These are phyloP conservation scores for Dionaea muscipula DNA, from an alignment of 179 eudicot genomes.

Conservation along the genomic window DNA sequence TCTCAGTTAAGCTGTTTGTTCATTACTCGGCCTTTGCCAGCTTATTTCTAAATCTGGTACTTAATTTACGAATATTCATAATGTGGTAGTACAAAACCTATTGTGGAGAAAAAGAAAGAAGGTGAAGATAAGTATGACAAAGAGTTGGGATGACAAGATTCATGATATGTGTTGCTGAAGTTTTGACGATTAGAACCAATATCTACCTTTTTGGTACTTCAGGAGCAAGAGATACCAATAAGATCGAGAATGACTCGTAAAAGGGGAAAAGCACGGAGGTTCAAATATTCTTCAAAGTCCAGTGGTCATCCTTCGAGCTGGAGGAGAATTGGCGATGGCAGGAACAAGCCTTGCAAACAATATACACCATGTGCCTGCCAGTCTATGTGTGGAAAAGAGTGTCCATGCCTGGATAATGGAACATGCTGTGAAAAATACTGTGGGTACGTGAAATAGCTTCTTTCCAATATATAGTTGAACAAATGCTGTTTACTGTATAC, in stretches of 20 bases:
- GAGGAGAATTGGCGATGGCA: constrained; percentile 69
- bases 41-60: no score
- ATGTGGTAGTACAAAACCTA: no score
- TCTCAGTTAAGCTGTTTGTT: no score
- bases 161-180: neutral
- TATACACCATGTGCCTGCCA: constrained; percentile 76
- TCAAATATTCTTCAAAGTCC: constrained; percentile 73
- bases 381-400: constrained; percentile 72
- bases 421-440: constrained; percentile 94
- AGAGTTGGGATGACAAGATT: neutral
- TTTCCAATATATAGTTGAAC: constrained; percentile 7
- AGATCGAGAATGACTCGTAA: constrained; percentile 60
- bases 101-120: no score
- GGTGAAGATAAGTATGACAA: no score
- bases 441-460: constrained; percentile 39
- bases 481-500: neutral
- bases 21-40: no score
- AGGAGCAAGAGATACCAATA: constrained; percentile 44
- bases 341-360: constrained; percentile 47
- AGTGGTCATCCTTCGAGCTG: constrained; percentile 73
- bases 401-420: constrained; percentile 65
- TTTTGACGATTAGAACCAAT: neutral
- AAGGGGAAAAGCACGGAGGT: constrained; percentile 67
- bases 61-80: no score
- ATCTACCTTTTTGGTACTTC: neutral